Evolutionary conservation across 2,329 filamentous ascomycete species (phyloP), one percentile per base, ranked within the genome.

Genomic region (Dactylellina leptospora): DNA sequence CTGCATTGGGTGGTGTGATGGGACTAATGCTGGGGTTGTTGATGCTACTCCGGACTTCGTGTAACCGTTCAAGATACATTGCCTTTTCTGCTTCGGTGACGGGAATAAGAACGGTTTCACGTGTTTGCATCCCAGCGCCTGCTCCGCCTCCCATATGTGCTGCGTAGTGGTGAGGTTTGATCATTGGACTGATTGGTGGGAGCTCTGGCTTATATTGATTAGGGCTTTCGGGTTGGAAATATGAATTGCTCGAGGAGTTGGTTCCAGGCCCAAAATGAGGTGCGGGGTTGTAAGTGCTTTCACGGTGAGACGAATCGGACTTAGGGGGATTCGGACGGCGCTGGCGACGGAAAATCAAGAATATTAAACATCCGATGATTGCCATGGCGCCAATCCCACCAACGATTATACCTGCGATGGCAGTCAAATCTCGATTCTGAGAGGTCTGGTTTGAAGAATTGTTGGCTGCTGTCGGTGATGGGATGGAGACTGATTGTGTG

Each of bases 321-420:
- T 11, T 18, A 16, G 40, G 33, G 22, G 47, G 11, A 20, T 25
- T 22, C 3, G 36, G 66, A 27, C 45, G 42, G 18, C 51, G 36
- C 18, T 40, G 51, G 3, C 54, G 20, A 18, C 66, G 51, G 42
- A 71, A 56, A 33, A 76, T 63, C 4, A 76, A 70, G 54, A 72
- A 75, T 56, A 77, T 74, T 11, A 76, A 40, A 45, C 84, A 75
- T 55, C 84, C 84, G 54, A 86, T 75, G 4, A 87, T 76, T 0
- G 78, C 80, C 6, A 82, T 80, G 8, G 81, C 82, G 1, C 82
- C 83, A 0, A 83, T 79, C 0, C 77, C 78, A 22, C 86, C 85
- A 33, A 89, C 80, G 0, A 81, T 82, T 27, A 89, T 87, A 3
- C 86, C 87, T 0, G 85, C 86, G 25, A 88, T 88, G 1, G 83